Evolutionary conservation across 345 rosid genomes (phyloP), one percentile per base, ranked within the genome.

Genomic region (Nasturtium officinale): DNA sequence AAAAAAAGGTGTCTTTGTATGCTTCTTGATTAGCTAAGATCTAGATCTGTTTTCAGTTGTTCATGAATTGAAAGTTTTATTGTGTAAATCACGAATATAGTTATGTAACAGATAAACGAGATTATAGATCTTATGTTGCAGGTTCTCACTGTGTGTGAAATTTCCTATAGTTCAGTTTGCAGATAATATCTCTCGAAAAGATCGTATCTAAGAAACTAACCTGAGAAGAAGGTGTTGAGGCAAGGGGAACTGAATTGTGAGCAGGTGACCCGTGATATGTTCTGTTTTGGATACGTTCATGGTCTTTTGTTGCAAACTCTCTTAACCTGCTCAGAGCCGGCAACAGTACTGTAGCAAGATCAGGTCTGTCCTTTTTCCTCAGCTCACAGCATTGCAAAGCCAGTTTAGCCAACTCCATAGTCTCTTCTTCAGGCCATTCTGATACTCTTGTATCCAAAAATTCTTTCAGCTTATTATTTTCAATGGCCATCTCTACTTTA

Each of bases 291-390:
- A 35, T 35, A 45, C 55, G 54, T 77, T 79, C 74, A 55, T 78
- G 71, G 53, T 71, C 53, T 33, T 80, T 74, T 38, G 43, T 47
- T 26, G 74, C 87, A 13, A 87, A 60, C 45, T 83, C 74, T 77
- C 77, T 78, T 16, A 93, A 75, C 73, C 86, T 79, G 43, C 57
- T 79, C 62, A 90, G 83, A 75, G 83, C 86, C 8, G 97, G 97
- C 62, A 87, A 75, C 60, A 93, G 77, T 40, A 81, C 89, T 0
- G 79, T 50, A 45, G 77, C 85, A 28, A 93, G 94, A 38, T 87
- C 88, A 25, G 96, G 98, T 47, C 97, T 85, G 48, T 93, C 97
- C 50, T 77, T 90, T 80, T 83, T 89, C 81, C 94, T 82, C 73
- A 89, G 75, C 78, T 93, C 94, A 72, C 94, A 85, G 60, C 98